A percentile compares a stretch with the other conserved stretches of the same genome.
These are phyloP conservation scores for Erythrophleum ivorense DNA, from an alignment of 331 rosid genomes.

Conservation along the genomic window DNA sequence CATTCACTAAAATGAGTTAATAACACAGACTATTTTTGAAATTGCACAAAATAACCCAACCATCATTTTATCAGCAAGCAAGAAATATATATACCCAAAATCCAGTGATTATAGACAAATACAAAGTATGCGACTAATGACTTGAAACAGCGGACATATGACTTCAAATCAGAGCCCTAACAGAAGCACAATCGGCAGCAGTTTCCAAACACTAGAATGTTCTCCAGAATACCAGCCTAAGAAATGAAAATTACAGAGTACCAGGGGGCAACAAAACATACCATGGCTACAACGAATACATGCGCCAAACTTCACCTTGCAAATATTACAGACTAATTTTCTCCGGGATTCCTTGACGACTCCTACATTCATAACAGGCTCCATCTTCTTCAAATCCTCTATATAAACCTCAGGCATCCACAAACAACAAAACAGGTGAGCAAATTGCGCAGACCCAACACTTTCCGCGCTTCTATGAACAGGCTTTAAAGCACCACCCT, in stretches of 20 bases:
- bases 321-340: slow-evolving; percentile 75
- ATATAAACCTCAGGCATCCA: slow-evolving; percentile 94
- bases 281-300: slow-evolving; percentile 98
- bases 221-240: slow-evolving; percentile 44
- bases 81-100: slow-evolving; percentile 5
- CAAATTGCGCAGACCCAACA: slow-evolving; percentile 57
- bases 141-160: no score
- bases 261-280: slow-evolving; percentile 63
- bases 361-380: slow-evolving; percentile 79
- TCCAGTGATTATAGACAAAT: slow-evolving; percentile 7
- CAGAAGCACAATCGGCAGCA: slow-evolving; percentile 29
- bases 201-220: slow-evolving; percentile 35
- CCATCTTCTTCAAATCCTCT: slow-evolving; percentile 81
- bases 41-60: neutral
- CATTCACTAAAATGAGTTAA: slow-evolving; percentile 1
- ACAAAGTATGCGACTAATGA: slow-evolving; percentile 19
- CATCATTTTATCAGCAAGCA: neutral
- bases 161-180: slow-evolving; percentile 19
- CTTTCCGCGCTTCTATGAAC: slow-evolving; percentile 45
- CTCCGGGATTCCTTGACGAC: slow-evolving; percentile 71
- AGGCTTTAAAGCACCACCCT: slow-evolving; percentile 91
- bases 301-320: slow-evolving; percentile 91
- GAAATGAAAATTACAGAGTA: slow-evolving; percentile 42
- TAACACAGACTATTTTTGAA: neutral
- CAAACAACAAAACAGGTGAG: slow-evolving; percentile 86